A percentile compares a stretch with the other conserved stretches of the same genome.
Evolutionary conservation across 768 basidiomycete species (phyloP).

Genomic region (Tricholoma flavovirens): DNA sequence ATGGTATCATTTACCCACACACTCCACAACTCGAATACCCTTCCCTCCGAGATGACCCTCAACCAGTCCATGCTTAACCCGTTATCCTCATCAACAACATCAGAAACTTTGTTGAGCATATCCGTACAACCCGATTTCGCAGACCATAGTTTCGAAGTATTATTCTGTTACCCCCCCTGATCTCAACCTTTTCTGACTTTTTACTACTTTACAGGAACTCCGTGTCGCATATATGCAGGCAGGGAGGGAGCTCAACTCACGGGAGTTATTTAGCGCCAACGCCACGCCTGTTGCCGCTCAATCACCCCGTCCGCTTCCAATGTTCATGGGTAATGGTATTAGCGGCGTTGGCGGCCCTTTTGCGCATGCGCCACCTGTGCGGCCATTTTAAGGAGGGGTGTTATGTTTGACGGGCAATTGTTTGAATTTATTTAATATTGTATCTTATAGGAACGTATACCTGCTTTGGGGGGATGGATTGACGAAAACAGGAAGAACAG

Average conservation of each 20-base stretch:
- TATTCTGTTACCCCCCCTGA: not conserved
- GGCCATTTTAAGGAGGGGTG: not conserved
- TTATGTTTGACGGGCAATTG: not conserved
- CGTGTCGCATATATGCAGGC: slow-evolving; percentile 39
- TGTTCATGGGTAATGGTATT: not conserved
- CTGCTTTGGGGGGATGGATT: not conserved
- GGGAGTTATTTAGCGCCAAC: slow-evolving; percentile 20
- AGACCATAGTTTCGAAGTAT: slow-evolving; percentile 47
- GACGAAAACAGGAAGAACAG: not conserved
- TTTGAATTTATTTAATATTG: not conserved
- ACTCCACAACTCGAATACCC: slow-evolving; percentile 1
- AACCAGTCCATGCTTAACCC: slow-evolving; percentile 2
- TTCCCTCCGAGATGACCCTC: not conserved
- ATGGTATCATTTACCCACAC: slow-evolving; percentile 20
- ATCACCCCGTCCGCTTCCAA: slow-evolving; percentile 1
- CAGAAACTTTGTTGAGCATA: slow-evolving; percentile 32
- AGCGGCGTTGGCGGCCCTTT: not conserved
- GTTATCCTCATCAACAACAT: slow-evolving; percentile 11
- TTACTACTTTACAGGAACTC: slow-evolving; percentile 35
- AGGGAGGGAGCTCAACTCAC: slow-evolving; percentile 41
- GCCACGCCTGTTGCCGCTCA: not conserved
- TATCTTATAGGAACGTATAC: not conserved
- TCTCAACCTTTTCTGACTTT: not conserved
- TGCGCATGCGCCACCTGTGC: slow-evolving; percentile 2
- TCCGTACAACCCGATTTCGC: slow-evolving; percentile 30